Percentiles rank a stretch among this genome's conserved stretches.
phyloP scores from a whole-genome alignment of 495 filamentous ascomycete species.

The Neurospora cerealis region DNA sequence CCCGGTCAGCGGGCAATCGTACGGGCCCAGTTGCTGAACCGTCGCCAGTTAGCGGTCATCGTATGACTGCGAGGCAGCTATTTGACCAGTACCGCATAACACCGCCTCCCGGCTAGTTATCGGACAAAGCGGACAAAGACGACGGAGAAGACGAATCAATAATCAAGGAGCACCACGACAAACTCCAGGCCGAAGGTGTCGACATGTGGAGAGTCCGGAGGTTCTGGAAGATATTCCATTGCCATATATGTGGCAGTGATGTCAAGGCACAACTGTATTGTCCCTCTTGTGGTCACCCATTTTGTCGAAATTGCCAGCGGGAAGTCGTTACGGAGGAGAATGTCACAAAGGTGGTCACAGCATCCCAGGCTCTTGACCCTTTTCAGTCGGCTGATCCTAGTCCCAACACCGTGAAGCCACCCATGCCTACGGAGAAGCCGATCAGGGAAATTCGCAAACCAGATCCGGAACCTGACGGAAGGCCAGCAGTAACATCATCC shows the following conservation, averaged over 20 bases:
- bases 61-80: slow-evolving; percentile 16
- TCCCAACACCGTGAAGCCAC: background rate
- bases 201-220: background rate
- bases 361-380: background rate
- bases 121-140: slow-evolving; percentile 24
- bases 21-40: background rate
- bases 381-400: background rate
- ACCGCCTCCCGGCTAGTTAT: slow-evolving; percentile 31
- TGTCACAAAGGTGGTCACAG: slow-evolving; percentile 1
- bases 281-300: slow-evolving; percentile 27
- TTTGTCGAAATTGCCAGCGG: slow-evolving; percentile 22
- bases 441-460: background rate
- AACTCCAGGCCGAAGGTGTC: background rate
- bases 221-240: slow-evolving; percentile 24
- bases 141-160: slow-evolving; percentile 17
- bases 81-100: slow-evolving; percentile 26
- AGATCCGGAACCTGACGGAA: background rate
- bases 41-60: background rate
- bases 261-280: slow-evolving; percentile 25
- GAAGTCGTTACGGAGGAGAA: slow-evolving; percentile 13
- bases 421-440: background rate
- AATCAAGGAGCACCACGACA: slow-evolving; percentile 9
- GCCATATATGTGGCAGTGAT: slow-evolving; percentile 29
- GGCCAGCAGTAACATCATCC: background rate
- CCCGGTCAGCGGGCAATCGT: background rate